These are phyloP conservation scores for Euclidium syriacum DNA, from an alignment of 345 rosid species.

Conservation along the genomic window DNA sequence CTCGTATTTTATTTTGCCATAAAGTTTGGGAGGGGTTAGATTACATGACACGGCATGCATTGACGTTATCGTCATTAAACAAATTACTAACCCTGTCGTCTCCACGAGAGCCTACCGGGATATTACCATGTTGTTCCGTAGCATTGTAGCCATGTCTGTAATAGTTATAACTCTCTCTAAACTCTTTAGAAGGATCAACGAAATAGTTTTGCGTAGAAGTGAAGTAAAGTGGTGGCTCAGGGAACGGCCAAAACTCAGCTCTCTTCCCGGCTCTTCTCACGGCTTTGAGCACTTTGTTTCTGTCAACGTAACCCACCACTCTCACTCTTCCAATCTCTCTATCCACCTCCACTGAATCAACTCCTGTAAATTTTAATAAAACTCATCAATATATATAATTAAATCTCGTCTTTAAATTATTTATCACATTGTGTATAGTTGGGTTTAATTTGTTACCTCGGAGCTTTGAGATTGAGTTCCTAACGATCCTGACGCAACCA, in stretches of 20 bases:
- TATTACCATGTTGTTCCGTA: slow-evolving; percentile 58
- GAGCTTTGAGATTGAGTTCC: slow-evolving; percentile 74
- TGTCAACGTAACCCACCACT: slow-evolving; percentile 77
- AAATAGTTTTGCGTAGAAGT: slow-evolving; percentile 56
- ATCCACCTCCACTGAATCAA: slow-evolving; percentile 79
- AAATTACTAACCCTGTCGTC: slow-evolving; percentile 90
- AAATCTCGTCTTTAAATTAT: neutral
- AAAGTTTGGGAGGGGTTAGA: neutral
- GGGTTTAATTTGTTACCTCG: slow-evolving; percentile 43
- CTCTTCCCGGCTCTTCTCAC: slow-evolving; percentile 88
- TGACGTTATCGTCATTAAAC: slow-evolving; percentile 89
- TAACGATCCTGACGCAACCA: slow-evolving; percentile 91
- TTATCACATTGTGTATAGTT: neutral
- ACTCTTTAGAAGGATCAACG: slow-evolving; percentile 72
- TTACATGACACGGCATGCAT: slow-evolving; percentile 83
- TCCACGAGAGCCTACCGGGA: slow-evolving; percentile 64
- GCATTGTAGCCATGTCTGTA: slow-evolving; percentile 76
- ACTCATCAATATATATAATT: neutral
- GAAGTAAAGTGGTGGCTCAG: slow-evolving; percentile 78
- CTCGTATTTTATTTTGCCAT: neutral
- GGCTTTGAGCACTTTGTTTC: slow-evolving; percentile 75
- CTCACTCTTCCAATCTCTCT: slow-evolving; percentile 68
- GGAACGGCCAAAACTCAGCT: slow-evolving; percentile 95
- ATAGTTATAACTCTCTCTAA: slow-evolving; percentile 81
- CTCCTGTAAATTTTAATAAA: slow-evolving; percentile 34